Conservation (phyloP, 176 grass and related monocot genomes). For the Triticum dicoccoides region DNA sequence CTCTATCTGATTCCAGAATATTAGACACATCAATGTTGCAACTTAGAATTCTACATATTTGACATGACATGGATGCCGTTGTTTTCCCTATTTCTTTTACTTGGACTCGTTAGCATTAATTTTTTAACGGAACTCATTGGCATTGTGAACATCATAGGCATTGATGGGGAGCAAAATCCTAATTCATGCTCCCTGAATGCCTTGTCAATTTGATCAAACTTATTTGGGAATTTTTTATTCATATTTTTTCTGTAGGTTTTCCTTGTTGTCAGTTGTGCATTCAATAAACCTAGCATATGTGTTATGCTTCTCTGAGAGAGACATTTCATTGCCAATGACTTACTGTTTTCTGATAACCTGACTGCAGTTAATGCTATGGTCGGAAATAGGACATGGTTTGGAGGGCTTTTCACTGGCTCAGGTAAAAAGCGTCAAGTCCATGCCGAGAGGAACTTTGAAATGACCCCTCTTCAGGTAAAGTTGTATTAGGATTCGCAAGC, state of each 20-base stretch:
- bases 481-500: not conserved
- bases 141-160: not conserved
- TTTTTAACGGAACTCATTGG: not conserved
- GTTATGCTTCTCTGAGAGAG: not conserved
- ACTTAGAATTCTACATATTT: not conserved
- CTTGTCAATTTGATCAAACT: not conserved
- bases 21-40: not conserved
- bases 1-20: not conserved
- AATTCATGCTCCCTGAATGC: not conserved
- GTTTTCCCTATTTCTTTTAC: not conserved
- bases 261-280: not conserved
- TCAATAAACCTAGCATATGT: not conserved
- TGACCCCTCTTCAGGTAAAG: constrained; percentile 67
- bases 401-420: constrained; percentile 73
- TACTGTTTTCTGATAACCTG: not conserved
- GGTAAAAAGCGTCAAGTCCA: constrained; percentile 57
- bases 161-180: not conserved
- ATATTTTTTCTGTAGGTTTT: not conserved
- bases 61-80: not conserved
- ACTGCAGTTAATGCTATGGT: constrained; percentile 80
- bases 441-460: constrained; percentile 40
- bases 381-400: constrained; percentile 85
- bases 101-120: not conserved
- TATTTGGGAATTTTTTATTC: not conserved
- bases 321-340: not conserved